Conservation (phyloP, 2,329 filamentous ascomycete species). For the Colletotrichum acutatum region DNA sequence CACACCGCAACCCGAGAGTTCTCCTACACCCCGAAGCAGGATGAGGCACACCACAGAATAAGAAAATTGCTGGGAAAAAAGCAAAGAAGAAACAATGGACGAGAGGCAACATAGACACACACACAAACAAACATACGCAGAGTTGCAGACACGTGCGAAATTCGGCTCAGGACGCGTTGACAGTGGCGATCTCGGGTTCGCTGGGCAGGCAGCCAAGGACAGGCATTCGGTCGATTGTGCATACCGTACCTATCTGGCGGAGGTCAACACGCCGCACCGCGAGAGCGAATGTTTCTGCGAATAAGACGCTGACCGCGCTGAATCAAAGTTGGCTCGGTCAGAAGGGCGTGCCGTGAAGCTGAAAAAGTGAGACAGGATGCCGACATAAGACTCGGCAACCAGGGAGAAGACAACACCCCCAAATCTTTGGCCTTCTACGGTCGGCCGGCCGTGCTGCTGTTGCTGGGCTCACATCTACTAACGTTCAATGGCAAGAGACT, state of each 20-base stretch:
- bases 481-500: background rate
- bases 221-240: constrained; percentile 16
- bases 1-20: background rate
- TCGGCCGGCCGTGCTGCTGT: too few species aligned
- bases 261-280: background rate
- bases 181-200: constrained; percentile 8
- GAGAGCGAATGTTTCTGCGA: constrained; percentile 20
- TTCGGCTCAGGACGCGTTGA: constrained; percentile 11
- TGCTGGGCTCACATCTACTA: background rate
- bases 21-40: background rate
- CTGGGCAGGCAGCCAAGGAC: background rate
- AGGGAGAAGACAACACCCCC: constrained; percentile 1
- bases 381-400: background rate
- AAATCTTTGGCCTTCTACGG: background rate
- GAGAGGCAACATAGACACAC: background rate
- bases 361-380: constrained; percentile 1
- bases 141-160: background rate
- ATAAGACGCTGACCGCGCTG: background rate
- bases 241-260: background rate
- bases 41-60: background rate
- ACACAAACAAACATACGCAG: background rate
- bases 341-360: constrained; percentile 10
- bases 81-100: background rate
- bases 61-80: background rate
- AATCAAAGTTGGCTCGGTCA: constrained; percentile 2